phyloP scores from a whole-genome alignment of 2,329 filamentous ascomycete genomes.

The Aspergillus ruber region DNA sequence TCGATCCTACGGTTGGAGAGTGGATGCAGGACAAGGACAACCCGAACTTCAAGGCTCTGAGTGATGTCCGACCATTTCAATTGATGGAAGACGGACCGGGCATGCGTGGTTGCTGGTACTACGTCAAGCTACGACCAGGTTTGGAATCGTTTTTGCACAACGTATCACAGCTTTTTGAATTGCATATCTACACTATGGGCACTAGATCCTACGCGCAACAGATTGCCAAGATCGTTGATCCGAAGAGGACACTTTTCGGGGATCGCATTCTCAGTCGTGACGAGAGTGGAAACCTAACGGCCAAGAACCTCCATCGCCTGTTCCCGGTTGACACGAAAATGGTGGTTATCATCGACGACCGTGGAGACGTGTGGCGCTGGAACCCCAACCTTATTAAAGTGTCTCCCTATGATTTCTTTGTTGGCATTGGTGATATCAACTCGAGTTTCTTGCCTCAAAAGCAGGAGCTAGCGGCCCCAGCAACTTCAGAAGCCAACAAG shows the following conservation, averaged over 20 bases:
- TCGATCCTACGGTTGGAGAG: constrained; percentile 91
- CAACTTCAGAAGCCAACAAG: constrained; percentile 28
- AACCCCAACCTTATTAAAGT: constrained; percentile 91
- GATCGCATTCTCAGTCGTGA: constrained; percentile 94
- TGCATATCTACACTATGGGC: constrained; percentile 99
- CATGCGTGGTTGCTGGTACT: constrained; percentile 81
- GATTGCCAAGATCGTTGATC: constrained; percentile 89
- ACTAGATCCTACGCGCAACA: constrained; percentile 91
- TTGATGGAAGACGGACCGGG: constrained; percentile 76
- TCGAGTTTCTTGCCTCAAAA: constrained; percentile 89
- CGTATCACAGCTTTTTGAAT: constrained; percentile 75
- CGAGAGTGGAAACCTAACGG: constrained; percentile 87
- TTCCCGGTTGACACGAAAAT: constrained; percentile 98
- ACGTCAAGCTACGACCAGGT: constrained; percentile 93
- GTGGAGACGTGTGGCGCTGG: constrained; percentile 94
- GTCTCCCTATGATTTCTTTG: constrained; percentile 93
- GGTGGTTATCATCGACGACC: constrained; percentile 98
- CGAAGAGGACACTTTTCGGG: constrained; percentile 79
- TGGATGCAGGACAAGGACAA: constrained; percentile 87
- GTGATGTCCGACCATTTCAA: constrained; percentile 82
- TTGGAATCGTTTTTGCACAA: constrained; percentile 71
- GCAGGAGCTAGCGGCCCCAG: constrained; percentile 40
- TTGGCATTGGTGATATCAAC: constrained; percentile 97
- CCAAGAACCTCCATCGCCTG: constrained; percentile 81
- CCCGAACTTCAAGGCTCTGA: constrained; percentile 84